Evolutionary conservation across 306 rosid genomes (phyloP).

Genomic region (Castanea sativa): DNA sequence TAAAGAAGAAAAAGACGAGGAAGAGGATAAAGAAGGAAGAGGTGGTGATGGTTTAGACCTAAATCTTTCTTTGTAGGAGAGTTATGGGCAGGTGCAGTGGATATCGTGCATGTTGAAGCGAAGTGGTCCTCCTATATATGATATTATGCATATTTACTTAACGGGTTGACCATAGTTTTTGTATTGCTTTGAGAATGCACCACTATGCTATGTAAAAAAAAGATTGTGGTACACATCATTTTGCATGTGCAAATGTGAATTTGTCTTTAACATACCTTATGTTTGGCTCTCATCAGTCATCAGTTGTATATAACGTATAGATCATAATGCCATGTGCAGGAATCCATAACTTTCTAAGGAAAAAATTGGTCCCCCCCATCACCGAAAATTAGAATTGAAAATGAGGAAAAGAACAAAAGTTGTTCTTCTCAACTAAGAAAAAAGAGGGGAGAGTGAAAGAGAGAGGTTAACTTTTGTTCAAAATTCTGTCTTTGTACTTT

Average conservation of each 20-base stretch:
- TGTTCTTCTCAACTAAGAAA: background rate
- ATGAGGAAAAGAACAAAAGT: background rate
- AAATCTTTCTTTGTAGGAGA: slow-evolving; percentile 56
- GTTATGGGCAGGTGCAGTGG: background rate
- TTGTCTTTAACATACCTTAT: background rate
- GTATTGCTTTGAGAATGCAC: background rate
- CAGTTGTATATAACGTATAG: background rate
- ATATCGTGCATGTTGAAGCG: background rate
- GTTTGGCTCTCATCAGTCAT: too few relatives aligned
- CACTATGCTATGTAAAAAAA: background rate
- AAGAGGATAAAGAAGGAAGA: slow-evolving; percentile 34
- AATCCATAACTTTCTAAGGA: background rate
- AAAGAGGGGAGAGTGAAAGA: background rate
- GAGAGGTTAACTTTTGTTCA: background rate
- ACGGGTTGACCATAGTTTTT: background rate
- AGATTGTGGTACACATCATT: background rate
- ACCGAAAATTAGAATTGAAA: background rate
- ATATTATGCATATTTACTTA: too few relatives aligned
- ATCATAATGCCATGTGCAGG: background rate
- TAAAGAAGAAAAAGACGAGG: slow-evolving; percentile 10
- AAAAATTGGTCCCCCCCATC: background rate
- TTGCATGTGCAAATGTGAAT: background rate
- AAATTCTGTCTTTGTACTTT: too few relatives aligned
- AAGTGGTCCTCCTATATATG: too few relatives aligned
- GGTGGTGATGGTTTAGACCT: slow-evolving; percentile 45